Evolutionary conservation across 78 protist species (phyloP), one percentile per base, ranked within the genome.

Genomic region (Emiliania huxleyi): DNA sequence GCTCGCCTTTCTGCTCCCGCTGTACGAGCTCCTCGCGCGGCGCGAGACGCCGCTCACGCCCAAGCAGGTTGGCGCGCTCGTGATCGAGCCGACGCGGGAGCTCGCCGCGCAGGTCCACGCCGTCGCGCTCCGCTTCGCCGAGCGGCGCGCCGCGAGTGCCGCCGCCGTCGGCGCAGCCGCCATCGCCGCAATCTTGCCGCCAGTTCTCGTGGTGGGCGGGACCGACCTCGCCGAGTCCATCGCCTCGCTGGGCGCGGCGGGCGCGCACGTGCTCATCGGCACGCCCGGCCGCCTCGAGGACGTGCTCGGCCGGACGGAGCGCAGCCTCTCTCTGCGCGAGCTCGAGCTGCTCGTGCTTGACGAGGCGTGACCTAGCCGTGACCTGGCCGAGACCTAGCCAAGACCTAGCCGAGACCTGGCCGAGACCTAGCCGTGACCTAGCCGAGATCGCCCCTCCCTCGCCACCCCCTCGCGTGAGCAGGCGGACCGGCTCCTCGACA

Each of bases 291-390:
- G 98, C 49, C 69, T 96, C 44, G 83, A 96, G 42, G 75, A 92
- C 85, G 43, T 48, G 83, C 85, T 92, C 26, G 38, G 1, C 18
- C 35, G 56, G 35, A 18, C 44, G 37, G 6, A 2, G n/a, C 38
- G 6, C 26, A 29, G 8, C 43, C n/a, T 89, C 21, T 1, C 26
- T 3, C 26, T 89, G n/a, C n/a, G 91, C 4, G 94, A 96, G 55
- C 92, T 98, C 46, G 98, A 97, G 90, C 75, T 98, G 49, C 93
- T 97, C 55, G 94, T 98, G 12, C 90, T 98, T 21, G 99, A 98
- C 91, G 99, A 98, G 91, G n/a, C n/a, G n/a, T n/a, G n/a, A n/a
- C n/a, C n/a, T n/a, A n/a, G n/a, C n/a, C n/a, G n/a, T n/a, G n/a
- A n/a, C n/a, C n/a, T n/a, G n/a, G n/a, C n/a, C n/a, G n/a, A n/a